phyloP scores from a whole-genome alignment of 345 rosid species.

The Orychophragmus violaceus region DNA sequence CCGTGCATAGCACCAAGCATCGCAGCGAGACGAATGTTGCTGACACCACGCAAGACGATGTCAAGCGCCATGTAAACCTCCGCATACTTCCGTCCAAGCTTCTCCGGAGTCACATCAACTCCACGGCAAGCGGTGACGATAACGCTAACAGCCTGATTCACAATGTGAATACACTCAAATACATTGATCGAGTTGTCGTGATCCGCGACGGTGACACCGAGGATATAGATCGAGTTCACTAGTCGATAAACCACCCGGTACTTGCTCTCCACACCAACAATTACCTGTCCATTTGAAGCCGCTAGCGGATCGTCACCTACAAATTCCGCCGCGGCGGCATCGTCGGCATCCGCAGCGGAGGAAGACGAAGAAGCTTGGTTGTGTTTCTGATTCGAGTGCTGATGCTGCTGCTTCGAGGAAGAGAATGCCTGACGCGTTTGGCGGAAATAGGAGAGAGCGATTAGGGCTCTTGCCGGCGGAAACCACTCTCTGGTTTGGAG shows the following conservation, averaged over 20 bases:
- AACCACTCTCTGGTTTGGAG: slow-evolving; percentile 95
- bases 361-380: slow-evolving; percentile 30
- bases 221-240: slow-evolving; percentile 89
- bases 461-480: slow-evolving; percentile 86
- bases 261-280: slow-evolving; percentile 94
- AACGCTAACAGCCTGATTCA: slow-evolving; percentile 96
- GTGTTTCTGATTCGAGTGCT: not conserved
- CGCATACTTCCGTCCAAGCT: slow-evolving; percentile 79
- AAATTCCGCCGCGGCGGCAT: slow-evolving; percentile 40
- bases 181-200: slow-evolving; percentile 82
- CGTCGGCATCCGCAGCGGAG: slow-evolving; percentile 34
- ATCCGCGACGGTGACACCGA: slow-evolving; percentile 83
- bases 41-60: slow-evolving; percentile 87
- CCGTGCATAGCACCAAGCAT: slow-evolving; percentile 97
- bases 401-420: slow-evolving; percentile 38
- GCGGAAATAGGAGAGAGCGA: slow-evolving; percentile 92
- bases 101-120: slow-evolving; percentile 96
- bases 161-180: slow-evolving; percentile 91
- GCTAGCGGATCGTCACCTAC: slow-evolving; percentile 96
- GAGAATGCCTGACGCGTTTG: slow-evolving; percentile 77
- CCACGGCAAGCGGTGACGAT: slow-evolving; percentile 98
- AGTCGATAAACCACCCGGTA: slow-evolving; percentile 93
- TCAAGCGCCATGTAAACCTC: slow-evolving; percentile 98
- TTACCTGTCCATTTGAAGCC: slow-evolving; percentile 91
- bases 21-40: slow-evolving; percentile 81